Percentiles rank a stretch among this genome's conserved stretches.
These are phyloP conservation scores for Pyrenochaeta sp. DNA, from an alignment of 2,329 filamentous ascomycete species.

Conservation along the genomic window DNA sequence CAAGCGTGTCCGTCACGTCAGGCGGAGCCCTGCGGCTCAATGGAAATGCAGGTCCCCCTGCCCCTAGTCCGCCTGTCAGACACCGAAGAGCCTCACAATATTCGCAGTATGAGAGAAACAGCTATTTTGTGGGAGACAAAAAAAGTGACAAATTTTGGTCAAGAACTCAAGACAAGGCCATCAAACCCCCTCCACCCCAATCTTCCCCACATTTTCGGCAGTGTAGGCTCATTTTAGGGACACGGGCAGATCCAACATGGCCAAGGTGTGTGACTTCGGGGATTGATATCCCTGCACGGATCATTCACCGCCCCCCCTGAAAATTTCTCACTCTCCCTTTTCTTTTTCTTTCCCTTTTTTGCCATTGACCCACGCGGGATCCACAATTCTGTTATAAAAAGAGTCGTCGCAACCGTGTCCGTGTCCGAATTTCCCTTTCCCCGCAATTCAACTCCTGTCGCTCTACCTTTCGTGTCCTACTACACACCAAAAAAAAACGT, in stretches of 20 bases:
- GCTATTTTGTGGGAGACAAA: no score
- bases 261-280: no score
- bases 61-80: neutral
- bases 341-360: conserved; percentile 13
- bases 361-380: conserved; percentile 9
- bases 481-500: no score
- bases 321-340: conserved; percentile 10
- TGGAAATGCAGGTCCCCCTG: conserved; percentile 10
- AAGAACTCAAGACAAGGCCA: no score
- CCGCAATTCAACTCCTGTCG: conserved; percentile 8
- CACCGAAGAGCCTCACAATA: conserved; percentile 4
- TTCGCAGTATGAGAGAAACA: no score
- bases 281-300: conserved; percentile 16
- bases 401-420: conserved; percentile 2
- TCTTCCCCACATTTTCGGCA: neutral
- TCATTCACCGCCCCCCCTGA: conserved; percentile 29
- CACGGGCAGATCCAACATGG: no score
- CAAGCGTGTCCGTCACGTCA: conserved; percentile 10
- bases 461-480: no score
- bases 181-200: no score
- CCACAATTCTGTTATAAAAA: conserved; percentile 23
- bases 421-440: no score
- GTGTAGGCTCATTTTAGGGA: no score
- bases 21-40: conserved; percentile 5
- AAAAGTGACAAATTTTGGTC: no score